Base-by-base conservation (phyloP, 495 filamentous ascomycete genomes). In the Penicillium taxi region DNA sequence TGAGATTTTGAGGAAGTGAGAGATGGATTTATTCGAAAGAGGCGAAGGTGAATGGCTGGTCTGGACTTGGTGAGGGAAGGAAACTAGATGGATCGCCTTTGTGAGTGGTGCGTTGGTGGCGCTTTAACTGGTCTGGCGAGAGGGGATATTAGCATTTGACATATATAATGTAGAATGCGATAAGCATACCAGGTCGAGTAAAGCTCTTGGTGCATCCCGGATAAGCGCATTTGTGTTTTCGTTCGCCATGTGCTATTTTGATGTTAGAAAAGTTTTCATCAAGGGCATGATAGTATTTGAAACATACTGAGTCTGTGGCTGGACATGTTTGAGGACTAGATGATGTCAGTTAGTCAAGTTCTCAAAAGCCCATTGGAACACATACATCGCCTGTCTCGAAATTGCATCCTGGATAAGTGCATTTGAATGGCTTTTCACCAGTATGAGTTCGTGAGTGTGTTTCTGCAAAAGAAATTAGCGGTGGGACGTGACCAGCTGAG, bases 371-470 rank as follows among this genome's bases (percentile, higher is more conserved):
- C 7, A 3, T 9, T 12, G 6, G 11, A 30, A 2, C 14, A 52
- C 64, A 55, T 48, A 69, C 65, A 46, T 70, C 66, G 35, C 66
- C 66, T 2, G 66, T 70, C 28, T 65, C 52, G 26, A 70, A 70
- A 29, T 56, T 64, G 32, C 66, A 70, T 15, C 66, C 66, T n/a
- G 66, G 64, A 43, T 50, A 68, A 2, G 57, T 64, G 37, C 70
- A 74, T 31, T 66, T 66, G 35, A 72, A 64, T 3, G 67, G 70
- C 41, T 74, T 74, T 28, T 71, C 69, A 24, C 67, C 66, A 2
- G 65, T 69, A 32, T 74, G 70, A 2, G 63, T 72, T 25, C 70
- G 62, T 21, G 62, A 67, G 42, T 74, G 70, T 4, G 67, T 74
- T 59, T 70, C 67, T 71, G 29, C 7, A n/a, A n/a, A n/a, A n/a